Evolutionary conservation across 257 asterid species (phyloP).

Genomic region (Echites panduratus): DNA sequence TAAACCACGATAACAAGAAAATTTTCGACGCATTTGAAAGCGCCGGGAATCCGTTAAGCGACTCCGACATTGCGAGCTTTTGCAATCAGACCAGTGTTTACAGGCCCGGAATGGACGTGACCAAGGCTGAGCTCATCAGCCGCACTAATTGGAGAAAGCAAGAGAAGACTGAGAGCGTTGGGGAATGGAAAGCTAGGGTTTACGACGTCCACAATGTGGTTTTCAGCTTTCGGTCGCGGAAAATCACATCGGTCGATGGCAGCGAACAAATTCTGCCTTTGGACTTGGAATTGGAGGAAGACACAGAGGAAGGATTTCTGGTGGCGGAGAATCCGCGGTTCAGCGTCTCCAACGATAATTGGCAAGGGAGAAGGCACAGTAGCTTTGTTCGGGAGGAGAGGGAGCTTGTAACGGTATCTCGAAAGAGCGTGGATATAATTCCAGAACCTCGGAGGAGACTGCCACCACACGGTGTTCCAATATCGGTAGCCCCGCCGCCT

Average conservation of each 20-base stretch:
- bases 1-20: conserved; percentile 82
- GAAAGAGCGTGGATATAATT: conserved; percentile 87
- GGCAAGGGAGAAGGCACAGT: conserved; percentile 66
- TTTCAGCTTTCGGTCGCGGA: conserved; percentile 77
- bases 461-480: conserved; percentile 28
- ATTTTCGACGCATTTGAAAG: conserved; percentile 80
- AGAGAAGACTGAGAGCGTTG: conserved; percentile 69
- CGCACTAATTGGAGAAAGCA: conserved; percentile 91
- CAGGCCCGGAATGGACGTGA: conserved; percentile 96
- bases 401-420: conserved; percentile 62
- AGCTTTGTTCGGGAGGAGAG: conserved; percentile 80
- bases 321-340: conserved; percentile 91
- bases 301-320: conserved; percentile 75
- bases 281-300: conserved; percentile 65
- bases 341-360: conserved; percentile 46
- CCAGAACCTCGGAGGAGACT: conserved; percentile 52
- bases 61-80: conserved; percentile 56
- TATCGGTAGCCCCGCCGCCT: conserved; percentile 62
- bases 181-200: conserved; percentile 86
- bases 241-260: conserved; percentile 47
- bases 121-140: conserved; percentile 65
- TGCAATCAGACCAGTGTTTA: conserved; percentile 79
- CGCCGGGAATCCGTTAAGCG: conserved; percentile 64
- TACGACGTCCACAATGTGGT: conserved; percentile 82
- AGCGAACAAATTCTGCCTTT: conserved; percentile 78